A percentile compares a stretch with the other conserved stretches of the same genome.
These are phyloP conservation scores for Verbascum thapsus DNA, from an alignment of 257 asterid species.

Conservation along the genomic window DNA sequence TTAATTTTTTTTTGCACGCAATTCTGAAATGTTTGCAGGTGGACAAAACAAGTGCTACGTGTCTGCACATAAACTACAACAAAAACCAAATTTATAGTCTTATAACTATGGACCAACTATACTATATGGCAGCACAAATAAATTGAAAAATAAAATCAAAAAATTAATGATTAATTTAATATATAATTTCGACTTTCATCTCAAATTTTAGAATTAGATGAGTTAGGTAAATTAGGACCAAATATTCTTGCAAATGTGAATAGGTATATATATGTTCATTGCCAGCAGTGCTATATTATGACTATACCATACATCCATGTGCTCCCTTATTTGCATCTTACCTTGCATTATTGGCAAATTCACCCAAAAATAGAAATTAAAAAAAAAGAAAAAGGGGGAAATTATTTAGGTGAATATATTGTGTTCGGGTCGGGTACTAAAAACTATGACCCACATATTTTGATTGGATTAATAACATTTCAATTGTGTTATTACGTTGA, in stretches of 20 bases:
- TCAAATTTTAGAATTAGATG: too few relatives aligned
- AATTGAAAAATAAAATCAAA: background rate
- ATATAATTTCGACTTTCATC: too few relatives aligned
- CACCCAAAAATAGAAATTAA: background rate
- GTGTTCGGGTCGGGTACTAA: too few relatives aligned
- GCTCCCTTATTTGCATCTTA: background rate
- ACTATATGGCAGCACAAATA: background rate
- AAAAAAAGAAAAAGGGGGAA: too few relatives aligned
- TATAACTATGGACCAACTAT: background rate
- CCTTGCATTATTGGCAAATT: constrained; percentile 5
- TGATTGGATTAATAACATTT: too few relatives aligned
- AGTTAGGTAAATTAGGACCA: too few relatives aligned
- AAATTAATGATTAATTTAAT: too few relatives aligned
- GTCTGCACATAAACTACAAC: background rate
- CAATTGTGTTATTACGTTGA: too few relatives aligned
- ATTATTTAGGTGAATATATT: too few relatives aligned
- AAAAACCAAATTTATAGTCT: background rate
- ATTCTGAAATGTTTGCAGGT: too few relatives aligned
- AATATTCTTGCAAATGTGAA: background rate
- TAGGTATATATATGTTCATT: background rate
- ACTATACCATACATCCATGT: background rate
- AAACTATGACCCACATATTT: too few relatives aligned
- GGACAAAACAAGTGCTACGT: background rate
- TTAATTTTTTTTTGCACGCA: too few relatives aligned
- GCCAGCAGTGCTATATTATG: constrained; percentile 1